Percentiles rank a stretch among this genome's conserved stretches.
These are phyloP conservation scores for Laguncularia racemosa DNA, from an alignment of 345 rosid species.

Conservation along the genomic window DNA sequence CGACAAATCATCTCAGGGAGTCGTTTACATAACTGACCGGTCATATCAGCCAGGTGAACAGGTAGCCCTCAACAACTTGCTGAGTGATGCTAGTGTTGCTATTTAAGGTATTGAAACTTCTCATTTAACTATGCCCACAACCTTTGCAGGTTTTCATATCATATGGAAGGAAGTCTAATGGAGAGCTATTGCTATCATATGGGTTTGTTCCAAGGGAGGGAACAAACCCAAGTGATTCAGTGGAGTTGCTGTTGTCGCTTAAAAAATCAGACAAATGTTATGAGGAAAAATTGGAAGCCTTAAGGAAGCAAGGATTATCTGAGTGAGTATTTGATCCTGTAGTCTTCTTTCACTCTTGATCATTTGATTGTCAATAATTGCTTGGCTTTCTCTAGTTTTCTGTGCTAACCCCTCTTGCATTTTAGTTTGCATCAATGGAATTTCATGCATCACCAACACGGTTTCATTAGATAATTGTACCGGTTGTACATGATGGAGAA, in stretches of 20 bases:
- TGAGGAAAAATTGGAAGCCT: conserved; percentile 69
- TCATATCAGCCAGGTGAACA: conserved; percentile 96
- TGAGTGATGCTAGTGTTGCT: neutral
- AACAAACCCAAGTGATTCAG: conserved; percentile 85
- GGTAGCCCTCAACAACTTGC: conserved; percentile 36
- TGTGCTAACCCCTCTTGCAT: no score
- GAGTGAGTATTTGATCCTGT: conserved; percentile 32
- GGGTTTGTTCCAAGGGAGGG: conserved; percentile 96
- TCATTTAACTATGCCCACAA: conserved; percentile 1
- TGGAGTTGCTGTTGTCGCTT: conserved; percentile 61
- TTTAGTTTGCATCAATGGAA: no score
- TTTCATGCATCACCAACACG: no score
- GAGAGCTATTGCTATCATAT: conserved; percentile 84
- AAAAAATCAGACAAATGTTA: conserved; percentile 72
- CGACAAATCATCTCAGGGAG: conserved; percentile 80
- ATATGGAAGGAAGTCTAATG: conserved; percentile 87
- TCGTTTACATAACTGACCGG: conserved; percentile 73
- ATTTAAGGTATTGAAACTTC: neutral
- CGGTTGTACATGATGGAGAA: no score
- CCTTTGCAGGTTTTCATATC: conserved; percentile 90
- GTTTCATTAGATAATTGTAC: no score
- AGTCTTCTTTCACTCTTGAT: no score
- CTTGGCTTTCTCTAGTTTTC: no score
- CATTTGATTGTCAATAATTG: no score
- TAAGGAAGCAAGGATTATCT: conserved; percentile 70